Conservation (phyloP, 1,139 yeast species). For the Blastobotrys apis region DNA sequence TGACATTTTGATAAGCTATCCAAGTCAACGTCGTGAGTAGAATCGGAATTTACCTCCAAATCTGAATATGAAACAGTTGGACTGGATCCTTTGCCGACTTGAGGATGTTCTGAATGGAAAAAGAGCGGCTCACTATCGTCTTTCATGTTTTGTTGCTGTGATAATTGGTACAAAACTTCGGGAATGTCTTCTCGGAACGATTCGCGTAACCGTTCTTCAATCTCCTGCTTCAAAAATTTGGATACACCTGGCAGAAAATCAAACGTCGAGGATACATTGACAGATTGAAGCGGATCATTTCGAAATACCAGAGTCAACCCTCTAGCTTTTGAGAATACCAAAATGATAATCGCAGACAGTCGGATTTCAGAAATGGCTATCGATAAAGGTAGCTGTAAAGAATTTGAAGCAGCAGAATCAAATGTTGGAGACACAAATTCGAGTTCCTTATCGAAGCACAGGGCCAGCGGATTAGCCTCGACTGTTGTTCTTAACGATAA, state of each 20-base stretch:
- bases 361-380: conserved; percentile 58
- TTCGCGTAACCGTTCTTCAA: conserved; percentile 66
- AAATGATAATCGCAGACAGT: conserved; percentile 63
- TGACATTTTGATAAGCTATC: background rate
- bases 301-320: conserved; percentile 71
- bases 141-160: conserved; percentile 16
- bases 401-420: conserved; percentile 48
- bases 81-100: background rate
- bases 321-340: conserved; percentile 63
- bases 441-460: conserved; percentile 42
- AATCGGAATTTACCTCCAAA: background rate
- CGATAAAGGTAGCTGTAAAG: conserved; percentile 64
- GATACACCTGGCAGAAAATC: conserved; percentile 74
- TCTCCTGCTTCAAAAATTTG: conserved; percentile 60
- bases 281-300: conserved; percentile 73
- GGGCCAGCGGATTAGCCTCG: conserved; percentile 58
- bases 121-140: conserved; percentile 6
- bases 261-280: conserved; percentile 65
- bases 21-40: conserved; percentile 1
- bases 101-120: conserved; percentile 10
- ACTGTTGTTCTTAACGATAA: conserved; percentile 65
- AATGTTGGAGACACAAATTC: conserved; percentile 49
- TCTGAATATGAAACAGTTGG: conserved; percentile 8
- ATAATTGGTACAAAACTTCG: conserved; percentile 61
- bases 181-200: conserved; percentile 75